Conservation (phyloP, 2,329 filamentous ascomycete species). For the Verticillium zaregamsianum region DNA sequence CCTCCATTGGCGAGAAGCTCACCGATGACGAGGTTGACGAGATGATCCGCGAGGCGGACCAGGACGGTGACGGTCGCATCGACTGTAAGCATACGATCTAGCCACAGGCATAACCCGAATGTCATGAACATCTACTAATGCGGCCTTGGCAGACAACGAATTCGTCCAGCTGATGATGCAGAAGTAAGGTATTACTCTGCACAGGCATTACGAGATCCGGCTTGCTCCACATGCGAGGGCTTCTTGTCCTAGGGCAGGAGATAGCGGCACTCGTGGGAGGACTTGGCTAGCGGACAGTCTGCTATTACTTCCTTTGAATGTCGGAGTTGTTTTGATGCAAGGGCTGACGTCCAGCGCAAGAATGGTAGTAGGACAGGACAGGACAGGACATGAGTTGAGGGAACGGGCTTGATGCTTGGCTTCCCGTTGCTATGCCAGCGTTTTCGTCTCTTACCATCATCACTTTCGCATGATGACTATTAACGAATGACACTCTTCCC, state of each 20-base stretch:
- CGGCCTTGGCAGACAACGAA: conserved; percentile 65
- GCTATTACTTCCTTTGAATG: background rate
- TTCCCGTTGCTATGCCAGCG: conserved; percentile 5
- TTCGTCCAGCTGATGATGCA: conserved; percentile 96
- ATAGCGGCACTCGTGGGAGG: background rate
- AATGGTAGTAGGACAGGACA: background rate
- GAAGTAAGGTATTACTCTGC: conserved; percentile 56
- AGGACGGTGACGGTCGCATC: conserved; percentile 84
- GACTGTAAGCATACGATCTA: conserved; percentile 59
- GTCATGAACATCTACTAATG: background rate
- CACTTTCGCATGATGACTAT: conserved; percentile 8
- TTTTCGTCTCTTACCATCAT: conserved; percentile 5
- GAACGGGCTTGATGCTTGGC: background rate
- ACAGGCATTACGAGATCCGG: background rate
- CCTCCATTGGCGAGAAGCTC: conserved; percentile 86
- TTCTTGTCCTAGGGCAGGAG: background rate
- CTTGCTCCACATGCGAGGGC: background rate
- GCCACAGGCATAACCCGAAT: background rate
- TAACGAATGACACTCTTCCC: conserved; percentile 10
- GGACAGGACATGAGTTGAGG: background rate
- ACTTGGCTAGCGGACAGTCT: background rate
- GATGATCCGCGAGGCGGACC: conserved; percentile 89
- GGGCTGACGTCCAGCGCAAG: background rate
- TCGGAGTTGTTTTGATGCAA: background rate
- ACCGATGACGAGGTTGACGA: conserved; percentile 88